Base-by-base conservation (phyloP, 2,329 filamentous ascomycete genomes). In the Cordyceps cicadae region DNA sequence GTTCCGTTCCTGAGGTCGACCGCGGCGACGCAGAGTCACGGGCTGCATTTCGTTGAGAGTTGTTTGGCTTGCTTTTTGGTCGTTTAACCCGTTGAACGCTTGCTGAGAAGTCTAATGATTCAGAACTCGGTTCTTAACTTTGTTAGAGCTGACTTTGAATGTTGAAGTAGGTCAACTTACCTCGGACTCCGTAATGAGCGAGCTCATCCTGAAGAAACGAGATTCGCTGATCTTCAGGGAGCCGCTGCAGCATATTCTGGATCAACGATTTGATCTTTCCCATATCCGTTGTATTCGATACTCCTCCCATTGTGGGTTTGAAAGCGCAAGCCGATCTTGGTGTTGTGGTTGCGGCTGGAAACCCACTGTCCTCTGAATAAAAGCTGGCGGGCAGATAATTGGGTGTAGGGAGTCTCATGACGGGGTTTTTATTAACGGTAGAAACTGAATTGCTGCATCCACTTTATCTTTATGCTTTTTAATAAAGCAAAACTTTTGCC, bases 381-480 rank as follows among this genome's bases (percentile, higher is more conserved):
- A 54, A 45, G 15, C 53, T 54, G 29, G 53, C 24, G 15, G 53
- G 39, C 24, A 54, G 41, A n/a, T 54, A 45, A 32, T 54, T 54
- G 29, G 53, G 53, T 32, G 37, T 54, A 45, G 53, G 39, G 17
- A 54, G 53, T 45, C 53, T 54, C 53, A 54, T 54, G 53, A 29
- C 53, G 26, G 24, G n/a, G n/a, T n/a, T 19, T 45, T 3, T 43
- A n/a, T 43, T 19, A 17, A 29, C 3, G 6, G 12, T 9, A 19
- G 39, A 21, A 29, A 11, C 3, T 21, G 21, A 19, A 19, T 19
- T 24, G 24, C 26, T n/a, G 53, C 39, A 54, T 15, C 39, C 32
- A 39, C 29, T 37, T 34, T 12, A 6, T 39, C 2, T 37, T 37
- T 37, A 14, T 14, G 34, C 34, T 37, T 37, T 37, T 8, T 5